phyloP scores from a whole-genome alignment of 805 yeast genomes.

The Saccharomycopsis olivae region DNA sequence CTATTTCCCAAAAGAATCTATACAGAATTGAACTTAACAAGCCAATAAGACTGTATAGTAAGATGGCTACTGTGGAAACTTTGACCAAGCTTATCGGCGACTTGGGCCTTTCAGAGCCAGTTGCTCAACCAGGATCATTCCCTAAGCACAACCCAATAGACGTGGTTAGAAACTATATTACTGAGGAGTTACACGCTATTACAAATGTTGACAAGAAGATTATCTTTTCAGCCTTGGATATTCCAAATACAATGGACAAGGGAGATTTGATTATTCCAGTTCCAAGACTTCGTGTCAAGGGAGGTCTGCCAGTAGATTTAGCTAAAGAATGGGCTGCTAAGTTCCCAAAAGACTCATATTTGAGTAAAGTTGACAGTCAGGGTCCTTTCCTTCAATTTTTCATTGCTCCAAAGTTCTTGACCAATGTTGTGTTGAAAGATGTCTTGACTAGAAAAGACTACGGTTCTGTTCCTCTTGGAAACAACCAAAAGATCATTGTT shows the following conservation, averaged over 20 bases:
- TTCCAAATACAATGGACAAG: slow-evolving; percentile 75
- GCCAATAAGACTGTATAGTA: too few species aligned
- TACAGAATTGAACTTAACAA: too few species aligned
- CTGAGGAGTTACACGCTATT: slow-evolving; percentile 63
- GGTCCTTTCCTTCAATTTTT: slow-evolving; percentile 91
- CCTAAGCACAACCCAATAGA: slow-evolving; percentile 80
- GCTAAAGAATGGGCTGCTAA: slow-evolving; percentile 70
- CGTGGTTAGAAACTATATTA: slow-evolving; percentile 79
- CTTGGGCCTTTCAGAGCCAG: slow-evolving; percentile 27
- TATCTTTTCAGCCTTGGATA: slow-evolving; percentile 79
- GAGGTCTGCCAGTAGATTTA: slow-evolving; percentile 63
- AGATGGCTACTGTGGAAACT: slow-evolving; percentile 4
- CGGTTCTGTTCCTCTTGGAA: slow-evolving; percentile 70
- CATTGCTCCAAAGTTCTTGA: slow-evolving; percentile 57
- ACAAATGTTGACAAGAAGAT: slow-evolving; percentile 60
- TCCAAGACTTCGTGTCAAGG: slow-evolving; percentile 83
- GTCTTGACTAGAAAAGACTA: slow-evolving; percentile 51
- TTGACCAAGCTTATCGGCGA: slow-evolving; percentile 5
- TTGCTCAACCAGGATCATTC: slow-evolving; percentile 43
- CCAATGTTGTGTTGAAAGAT: slow-evolving; percentile 59
- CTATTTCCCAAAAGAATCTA: too few species aligned
- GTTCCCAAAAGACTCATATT: slow-evolving; percentile 62
- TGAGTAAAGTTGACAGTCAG: slow-evolving; percentile 64
- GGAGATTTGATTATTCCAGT: slow-evolving; percentile 91
- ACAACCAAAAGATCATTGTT: slow-evolving; percentile 57